A percentile compares a stretch with the other conserved stretches of the same genome.
Conservation (phyloP, 768 basidiomycete genomes). For the Boletus rex-veris region DNA sequence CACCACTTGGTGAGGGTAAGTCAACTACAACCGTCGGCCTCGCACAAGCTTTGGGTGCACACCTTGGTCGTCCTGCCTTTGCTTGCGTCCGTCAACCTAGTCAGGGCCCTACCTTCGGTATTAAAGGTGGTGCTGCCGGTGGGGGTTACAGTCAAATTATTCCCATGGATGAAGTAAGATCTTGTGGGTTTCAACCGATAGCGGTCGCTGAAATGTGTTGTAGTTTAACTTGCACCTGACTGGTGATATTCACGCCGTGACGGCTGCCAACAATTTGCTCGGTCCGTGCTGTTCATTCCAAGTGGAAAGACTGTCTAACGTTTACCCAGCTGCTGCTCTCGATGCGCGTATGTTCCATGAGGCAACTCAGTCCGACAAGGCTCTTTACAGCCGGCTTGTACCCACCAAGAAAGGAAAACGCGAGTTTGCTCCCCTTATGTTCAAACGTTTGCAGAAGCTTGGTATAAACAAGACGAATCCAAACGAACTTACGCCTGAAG, state of each 20-base stretch:
- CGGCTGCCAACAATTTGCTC: slow-evolving; percentile 94
- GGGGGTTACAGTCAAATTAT: slow-evolving; percentile 99
- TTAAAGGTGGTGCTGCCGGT: slow-evolving; percentile 98
- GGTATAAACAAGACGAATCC: slow-evolving; percentile 94
- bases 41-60: slow-evolving; percentile 93
- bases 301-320: slow-evolving; percentile 3
- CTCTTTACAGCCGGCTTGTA: slow-evolving; percentile 86
- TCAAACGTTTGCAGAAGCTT: slow-evolving; percentile 91
- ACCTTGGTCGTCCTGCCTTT: slow-evolving; percentile 87
- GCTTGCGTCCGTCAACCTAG: slow-evolving; percentile 98
- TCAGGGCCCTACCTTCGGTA: slow-evolving; percentile 98
- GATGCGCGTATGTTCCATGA: slow-evolving; percentile 99
- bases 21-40: slow-evolving; percentile 97
- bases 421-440: slow-evolving; percentile 93
- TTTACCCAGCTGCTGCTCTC: slow-evolving; percentile 78
- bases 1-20: slow-evolving; percentile 96
- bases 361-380: slow-evolving; percentile 93
- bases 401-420: slow-evolving; percentile 92
- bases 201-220: slow-evolving; percentile 2
- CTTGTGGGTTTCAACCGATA: not conserved
- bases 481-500: slow-evolving; percentile 87
- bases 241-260: slow-evolving; percentile 97
- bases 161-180: slow-evolving; percentile 90
- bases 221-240: slow-evolving; percentile 95
- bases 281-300: slow-evolving; percentile 42